These are phyloP conservation scores for Cryphonectria carpinicola DNA, from an alignment of 2,329 filamentous ascomycete species.

Conservation along the genomic window DNA sequence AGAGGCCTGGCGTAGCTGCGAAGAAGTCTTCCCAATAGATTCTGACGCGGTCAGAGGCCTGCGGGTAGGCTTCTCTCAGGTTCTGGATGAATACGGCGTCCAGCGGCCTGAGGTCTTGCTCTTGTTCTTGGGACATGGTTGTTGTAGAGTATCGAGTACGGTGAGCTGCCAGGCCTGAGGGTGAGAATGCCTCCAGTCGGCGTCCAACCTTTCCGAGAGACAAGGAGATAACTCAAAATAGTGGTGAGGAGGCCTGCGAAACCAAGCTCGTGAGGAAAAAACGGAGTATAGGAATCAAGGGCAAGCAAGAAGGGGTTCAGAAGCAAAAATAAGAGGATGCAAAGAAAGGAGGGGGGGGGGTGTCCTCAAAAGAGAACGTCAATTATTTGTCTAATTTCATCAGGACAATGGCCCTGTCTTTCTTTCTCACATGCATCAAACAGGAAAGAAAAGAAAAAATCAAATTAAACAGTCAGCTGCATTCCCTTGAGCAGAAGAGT, in stretches of 20 bases:
- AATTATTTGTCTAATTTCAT: slow-evolving; percentile 10
- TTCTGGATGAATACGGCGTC: slow-evolving; percentile 4
- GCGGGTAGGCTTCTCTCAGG: neutral
- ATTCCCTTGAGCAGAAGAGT: neutral
- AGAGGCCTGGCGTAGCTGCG: neutral
- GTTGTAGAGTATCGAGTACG: neutral
- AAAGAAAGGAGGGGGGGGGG: slow-evolving; percentile 3
- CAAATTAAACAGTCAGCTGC: neutral
- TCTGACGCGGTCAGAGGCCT: neutral
- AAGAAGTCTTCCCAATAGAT: slow-evolving; percentile 6
- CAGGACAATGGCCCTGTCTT: slow-evolving; percentile 26
- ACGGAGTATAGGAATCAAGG: neutral
- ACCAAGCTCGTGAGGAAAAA: neutral
- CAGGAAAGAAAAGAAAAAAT: neutral
- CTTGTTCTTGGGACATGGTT: slow-evolving; percentile 10
- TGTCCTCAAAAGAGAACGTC: slow-evolving; percentile 8
- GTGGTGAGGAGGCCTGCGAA: neutral
- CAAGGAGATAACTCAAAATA: too few relatives aligned
- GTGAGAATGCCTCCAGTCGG: neutral
- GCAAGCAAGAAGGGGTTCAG: slow-evolving; percentile 6
- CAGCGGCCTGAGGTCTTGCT: neutral
- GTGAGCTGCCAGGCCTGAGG: neutral
- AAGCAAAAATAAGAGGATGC: slow-evolving; percentile 3
- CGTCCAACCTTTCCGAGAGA: neutral
- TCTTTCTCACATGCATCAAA: neutral